Percentiles rank a stretch among this genome's conserved stretches.
These are phyloP conservation scores for Aureobasidium melanogenum DNA, from an alignment of 2,329 filamentous ascomycete species.

Conservation along the genomic window DNA sequence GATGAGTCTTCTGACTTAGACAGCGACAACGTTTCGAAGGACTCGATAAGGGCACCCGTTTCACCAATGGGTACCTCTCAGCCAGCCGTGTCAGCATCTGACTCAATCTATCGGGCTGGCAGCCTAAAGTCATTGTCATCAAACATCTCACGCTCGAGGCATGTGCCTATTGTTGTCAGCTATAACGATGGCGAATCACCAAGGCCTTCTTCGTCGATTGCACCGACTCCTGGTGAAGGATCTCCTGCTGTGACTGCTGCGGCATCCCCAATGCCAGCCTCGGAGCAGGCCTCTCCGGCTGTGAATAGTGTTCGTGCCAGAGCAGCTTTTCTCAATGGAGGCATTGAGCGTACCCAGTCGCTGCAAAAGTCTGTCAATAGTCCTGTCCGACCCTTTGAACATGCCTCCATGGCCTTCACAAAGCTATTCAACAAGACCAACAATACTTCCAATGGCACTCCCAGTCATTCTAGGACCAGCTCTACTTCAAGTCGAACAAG, in stretches of 20 bases:
- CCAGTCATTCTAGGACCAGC: conserved; percentile 9
- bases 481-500: conserved; percentile 8
- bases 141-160: not conserved
- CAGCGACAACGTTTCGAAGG: not conserved
- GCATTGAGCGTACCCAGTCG: conserved; percentile 16
- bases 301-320: conserved; percentile 11
- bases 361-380: conserved; percentile 24
- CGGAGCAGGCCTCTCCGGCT: not conserved
- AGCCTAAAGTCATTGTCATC: not conserved
- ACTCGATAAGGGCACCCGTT: not conserved
- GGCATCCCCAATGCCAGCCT: not conserved
- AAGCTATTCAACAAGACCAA: conserved; percentile 27
- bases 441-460: conserved; percentile 18
- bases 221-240: not conserved
- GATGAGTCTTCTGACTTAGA: not conserved
- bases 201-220: not conserved
- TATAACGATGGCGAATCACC: not conserved
- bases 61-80: not conserved
- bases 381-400: conserved; percentile 30
- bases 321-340: conserved; percentile 14
- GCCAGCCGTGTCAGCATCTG: not conserved
- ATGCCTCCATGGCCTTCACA: conserved; percentile 30
- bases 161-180: conserved; percentile 16
- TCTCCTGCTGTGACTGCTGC: not conserved
- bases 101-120: not conserved